These are phyloP conservation scores for Rhynchosporium graminicola DNA, from an alignment of 2,329 filamentous ascomycete species.

Conservation along the genomic window DNA sequence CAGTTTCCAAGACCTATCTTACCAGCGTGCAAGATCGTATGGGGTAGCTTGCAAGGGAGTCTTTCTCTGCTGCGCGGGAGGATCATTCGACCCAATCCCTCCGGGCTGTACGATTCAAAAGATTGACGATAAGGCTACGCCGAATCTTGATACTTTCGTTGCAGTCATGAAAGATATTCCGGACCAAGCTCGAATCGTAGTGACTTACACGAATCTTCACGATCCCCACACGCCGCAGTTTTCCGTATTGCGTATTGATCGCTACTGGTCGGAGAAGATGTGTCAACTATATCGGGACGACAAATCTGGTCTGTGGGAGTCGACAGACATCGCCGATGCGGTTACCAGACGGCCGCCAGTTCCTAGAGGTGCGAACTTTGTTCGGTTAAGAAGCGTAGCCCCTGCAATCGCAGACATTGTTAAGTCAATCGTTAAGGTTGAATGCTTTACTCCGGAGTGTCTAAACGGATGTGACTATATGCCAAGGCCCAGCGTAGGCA, in stretches of 20 bases:
- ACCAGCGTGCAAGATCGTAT: constrained; percentile 95
- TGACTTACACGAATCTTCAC: constrained; percentile 92
- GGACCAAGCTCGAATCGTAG: constrained; percentile 78
- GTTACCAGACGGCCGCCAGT: constrained; percentile 74
- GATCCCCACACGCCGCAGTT: constrained; percentile 95
- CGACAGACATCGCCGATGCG: constrained; percentile 80
- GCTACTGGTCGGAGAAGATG: constrained; percentile 97
- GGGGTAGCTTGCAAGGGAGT: constrained; percentile 90
- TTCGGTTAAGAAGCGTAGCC: constrained; percentile 85
- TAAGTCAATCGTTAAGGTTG: constrained; percentile 89
- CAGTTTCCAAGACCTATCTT: constrained; percentile 94
- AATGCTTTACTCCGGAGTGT: constrained; percentile 91
- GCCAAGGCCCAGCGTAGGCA: constrained; percentile 87
- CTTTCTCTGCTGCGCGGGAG: constrained; percentile 90
- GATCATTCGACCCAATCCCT: constrained; percentile 92
- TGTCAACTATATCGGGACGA: constrained; percentile 90
- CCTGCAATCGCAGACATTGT: constrained; percentile 94
- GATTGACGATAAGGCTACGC: constrained; percentile 87
- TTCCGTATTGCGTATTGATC: constrained; percentile 86
- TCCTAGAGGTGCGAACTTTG: constrained; percentile 82
- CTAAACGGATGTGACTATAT: constrained; percentile 75
- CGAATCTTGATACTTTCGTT: constrained; percentile 84
- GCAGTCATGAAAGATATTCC: constrained; percentile 88
- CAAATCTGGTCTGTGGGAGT: constrained; percentile 89
- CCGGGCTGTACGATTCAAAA: constrained; percentile 92